phyloP scores from a whole-genome alignment of 140 eudicot species.

The Flaveria floridana region DNA sequence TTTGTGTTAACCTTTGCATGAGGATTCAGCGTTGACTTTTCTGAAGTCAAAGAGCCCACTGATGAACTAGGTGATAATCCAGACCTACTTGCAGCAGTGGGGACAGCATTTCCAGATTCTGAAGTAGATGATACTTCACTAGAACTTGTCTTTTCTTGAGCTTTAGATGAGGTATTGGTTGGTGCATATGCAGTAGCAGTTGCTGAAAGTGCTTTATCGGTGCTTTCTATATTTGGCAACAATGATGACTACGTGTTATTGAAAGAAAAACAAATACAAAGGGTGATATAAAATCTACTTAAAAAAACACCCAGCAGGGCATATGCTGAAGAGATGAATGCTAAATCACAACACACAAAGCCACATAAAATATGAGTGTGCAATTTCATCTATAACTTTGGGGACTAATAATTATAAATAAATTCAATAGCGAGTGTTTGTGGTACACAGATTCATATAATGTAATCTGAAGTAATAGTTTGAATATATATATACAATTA shows the following conservation, averaged over 20 bases:
- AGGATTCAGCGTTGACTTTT: slow-evolving; percentile 86
- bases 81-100: slow-evolving; percentile 46
- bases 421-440: background rate
- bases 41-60: slow-evolving; percentile 74
- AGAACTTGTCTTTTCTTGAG: slow-evolving; percentile 43
- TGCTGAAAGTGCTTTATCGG: slow-evolving; percentile 55
- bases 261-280: slow-evolving; percentile 6
- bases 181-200: slow-evolving; percentile 63
- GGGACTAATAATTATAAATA: slow-evolving; percentile 8
- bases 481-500: background rate
- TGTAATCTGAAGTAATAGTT: background rate
- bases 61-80: slow-evolving; percentile 86
- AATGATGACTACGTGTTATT: slow-evolving; percentile 37
- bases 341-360: slow-evolving; percentile 9
- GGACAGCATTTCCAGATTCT: slow-evolving; percentile 62
- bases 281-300: background rate
- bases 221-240: slow-evolving; percentile 39
- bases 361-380: slow-evolving; percentile 4
- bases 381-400: slow-evolving; percentile 5
- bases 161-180: slow-evolving; percentile 39
- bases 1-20: slow-evolving; percentile 69
- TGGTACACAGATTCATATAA: slow-evolving; percentile 5
- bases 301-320: slow-evolving; percentile 9
- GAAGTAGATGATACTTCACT: slow-evolving; percentile 58
- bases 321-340: slow-evolving; percentile 5